Evolutionary conservation across 805 yeast species (phyloP).

Genomic region (Ogataea ramenticola): DNA sequence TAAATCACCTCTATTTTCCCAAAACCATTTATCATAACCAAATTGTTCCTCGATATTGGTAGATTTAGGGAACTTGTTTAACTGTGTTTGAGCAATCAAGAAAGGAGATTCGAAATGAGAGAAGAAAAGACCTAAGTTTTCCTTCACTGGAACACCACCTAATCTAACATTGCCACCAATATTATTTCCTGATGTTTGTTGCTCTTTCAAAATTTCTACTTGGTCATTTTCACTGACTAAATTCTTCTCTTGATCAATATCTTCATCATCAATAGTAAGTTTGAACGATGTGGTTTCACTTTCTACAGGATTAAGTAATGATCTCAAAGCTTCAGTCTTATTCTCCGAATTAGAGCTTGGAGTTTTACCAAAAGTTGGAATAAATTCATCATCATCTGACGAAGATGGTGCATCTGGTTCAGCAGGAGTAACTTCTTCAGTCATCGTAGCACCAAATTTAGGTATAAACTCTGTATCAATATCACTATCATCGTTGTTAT

Average conservation of each 20-base stretch:
- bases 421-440: slow-evolving; percentile 1
- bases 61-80: slow-evolving; percentile 47
- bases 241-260: slow-evolving; percentile 32
- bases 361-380: slow-evolving; percentile 44
- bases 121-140: slow-evolving; percentile 61
- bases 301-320: slow-evolving; percentile 42
- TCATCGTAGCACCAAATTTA: slow-evolving; percentile 19
- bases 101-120: slow-evolving; percentile 82
- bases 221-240: slow-evolving; percentile 14
- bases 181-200: not conserved
- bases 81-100: slow-evolving; percentile 75
- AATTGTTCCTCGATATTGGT: slow-evolving; percentile 22
- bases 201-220: not conserved
- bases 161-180: not conserved
- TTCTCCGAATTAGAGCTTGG: slow-evolving; percentile 24
- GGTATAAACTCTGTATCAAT: slow-evolving; percentile 25
- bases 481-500: slow-evolving; percentile 1
- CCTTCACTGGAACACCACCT: not conserved
- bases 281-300: slow-evolving; percentile 29
- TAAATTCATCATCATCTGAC: slow-evolving; percentile 36
- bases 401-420: slow-evolving; percentile 2
- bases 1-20: slow-evolving; percentile 76
- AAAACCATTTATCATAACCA: slow-evolving; percentile 70
- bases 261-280: slow-evolving; percentile 39
- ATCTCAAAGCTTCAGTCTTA: slow-evolving; percentile 57